phyloP scores from a whole-genome alignment of 495 filamentous ascomycete species.

The Penicillium subrubescens region DNA sequence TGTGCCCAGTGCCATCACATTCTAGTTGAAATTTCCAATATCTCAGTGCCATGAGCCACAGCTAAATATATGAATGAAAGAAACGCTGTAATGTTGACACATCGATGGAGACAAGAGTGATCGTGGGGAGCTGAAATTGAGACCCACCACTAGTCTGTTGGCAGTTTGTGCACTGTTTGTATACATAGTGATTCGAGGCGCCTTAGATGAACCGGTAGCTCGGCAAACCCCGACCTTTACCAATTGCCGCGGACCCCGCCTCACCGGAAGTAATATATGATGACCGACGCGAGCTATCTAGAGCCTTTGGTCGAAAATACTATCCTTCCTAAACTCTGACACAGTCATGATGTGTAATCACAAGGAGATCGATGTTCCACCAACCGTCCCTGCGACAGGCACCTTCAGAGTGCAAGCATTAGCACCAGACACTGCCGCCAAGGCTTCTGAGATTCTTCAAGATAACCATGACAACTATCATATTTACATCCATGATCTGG shows the following conservation, averaged over 20 bases:
- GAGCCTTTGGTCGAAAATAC: neutral
- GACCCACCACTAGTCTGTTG: no score
- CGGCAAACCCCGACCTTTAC: neutral
- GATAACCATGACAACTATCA: constrained; percentile 25
- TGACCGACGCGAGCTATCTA: neutral
- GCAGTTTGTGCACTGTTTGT: neutral
- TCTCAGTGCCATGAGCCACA: no score
- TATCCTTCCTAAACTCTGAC: neutral
- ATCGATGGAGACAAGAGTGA: no score
- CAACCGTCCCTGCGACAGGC: neutral
- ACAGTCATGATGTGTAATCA: constrained; percentile 1
- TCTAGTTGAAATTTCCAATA: no score
- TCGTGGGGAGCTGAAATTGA: no score
- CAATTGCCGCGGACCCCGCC: neutral
- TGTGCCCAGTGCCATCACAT: no score
- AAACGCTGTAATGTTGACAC: no score
- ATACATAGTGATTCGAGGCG: neutral
- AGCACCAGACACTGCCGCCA: neutral
- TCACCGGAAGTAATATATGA: neutral
- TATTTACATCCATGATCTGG: constrained; percentile 23
- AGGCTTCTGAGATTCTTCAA: constrained; percentile 16
- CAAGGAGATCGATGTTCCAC: constrained; percentile 3
- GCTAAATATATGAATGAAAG: no score
- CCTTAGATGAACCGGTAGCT: constrained; percentile 1
- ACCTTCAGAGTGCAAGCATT: constrained; percentile 15